These are phyloP conservation scores for Draba incana DNA, from an alignment of 345 rosid genomes.

Conservation along the genomic window DNA sequence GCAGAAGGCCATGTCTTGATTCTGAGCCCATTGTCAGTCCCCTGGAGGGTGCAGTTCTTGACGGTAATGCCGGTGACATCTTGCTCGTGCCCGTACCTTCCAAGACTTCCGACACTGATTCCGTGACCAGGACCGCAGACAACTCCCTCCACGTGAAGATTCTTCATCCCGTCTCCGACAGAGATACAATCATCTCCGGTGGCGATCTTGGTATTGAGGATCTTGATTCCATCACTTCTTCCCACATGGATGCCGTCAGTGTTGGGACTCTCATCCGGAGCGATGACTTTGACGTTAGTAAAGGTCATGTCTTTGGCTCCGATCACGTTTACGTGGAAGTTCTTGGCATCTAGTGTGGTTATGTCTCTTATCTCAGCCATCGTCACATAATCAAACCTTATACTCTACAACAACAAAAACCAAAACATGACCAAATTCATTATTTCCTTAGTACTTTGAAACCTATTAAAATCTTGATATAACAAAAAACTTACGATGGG, in stretches of 20 bases:
- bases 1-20: slow-evolving; percentile 67
- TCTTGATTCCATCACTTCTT: slow-evolving; percentile 41
- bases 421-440: background rate
- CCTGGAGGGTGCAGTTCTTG: slow-evolving; percentile 38
- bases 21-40: slow-evolving; percentile 53
- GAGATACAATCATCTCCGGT: slow-evolving; percentile 78
- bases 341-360: slow-evolving; percentile 50
- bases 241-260: slow-evolving; percentile 78
- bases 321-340: slow-evolving; percentile 55
- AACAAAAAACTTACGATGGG: slow-evolving; percentile 33
- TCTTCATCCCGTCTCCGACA: slow-evolving; percentile 52
- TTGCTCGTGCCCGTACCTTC: slow-evolving; percentile 44
- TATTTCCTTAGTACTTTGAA: no score
- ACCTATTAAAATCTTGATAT: no score
- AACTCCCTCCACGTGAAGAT: slow-evolving; percentile 39
- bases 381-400: slow-evolving; percentile 50
- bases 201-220: slow-evolving; percentile 43
- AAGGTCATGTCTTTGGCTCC: slow-evolving; percentile 52
- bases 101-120: slow-evolving; percentile 66
- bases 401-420: slow-evolving; percentile 40
- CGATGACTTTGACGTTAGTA: slow-evolving; percentile 37
- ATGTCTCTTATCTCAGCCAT: slow-evolving; percentile 41
- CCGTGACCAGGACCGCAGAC: slow-evolving; percentile 80
- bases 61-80: slow-evolving; percentile 47
- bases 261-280: slow-evolving; percentile 57